Evolutionary conservation across 805 yeast species (phyloP).

Genomic region (Kodamaea nitidulidarum): DNA sequence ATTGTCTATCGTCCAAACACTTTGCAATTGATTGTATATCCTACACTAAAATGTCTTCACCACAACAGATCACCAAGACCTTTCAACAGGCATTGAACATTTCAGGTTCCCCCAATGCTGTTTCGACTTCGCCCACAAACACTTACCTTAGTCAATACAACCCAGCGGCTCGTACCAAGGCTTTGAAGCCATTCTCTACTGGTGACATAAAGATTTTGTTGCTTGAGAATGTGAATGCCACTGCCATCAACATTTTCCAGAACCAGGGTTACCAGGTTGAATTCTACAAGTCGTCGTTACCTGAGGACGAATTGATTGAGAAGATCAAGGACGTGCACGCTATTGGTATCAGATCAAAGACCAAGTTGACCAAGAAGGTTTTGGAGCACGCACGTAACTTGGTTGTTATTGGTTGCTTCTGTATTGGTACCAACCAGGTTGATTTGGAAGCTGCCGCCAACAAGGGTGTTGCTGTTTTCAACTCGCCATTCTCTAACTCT

Average conservation of each 20-base stretch:
- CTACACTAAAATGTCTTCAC: slow-evolving; percentile 50
- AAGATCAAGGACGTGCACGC: slow-evolving; percentile 93
- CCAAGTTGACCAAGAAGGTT: slow-evolving; percentile 76
- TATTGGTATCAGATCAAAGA: slow-evolving; percentile 96
- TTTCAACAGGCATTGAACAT: slow-evolving; percentile 54
- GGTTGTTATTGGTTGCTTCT: slow-evolving; percentile 93
- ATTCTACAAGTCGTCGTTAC: slow-evolving; percentile 80
- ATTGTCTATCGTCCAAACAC: background rate
- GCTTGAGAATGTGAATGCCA: slow-evolving; percentile 88
- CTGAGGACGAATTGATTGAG: slow-evolving; percentile 91
- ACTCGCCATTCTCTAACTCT: slow-evolving; percentile 97
- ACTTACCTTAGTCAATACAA: slow-evolving; percentile 59
- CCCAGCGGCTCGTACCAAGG: slow-evolving; percentile 53
- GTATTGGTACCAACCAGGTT: slow-evolving; percentile 98
- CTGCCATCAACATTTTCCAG: slow-evolving; percentile 82
- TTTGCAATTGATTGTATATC: background rate
- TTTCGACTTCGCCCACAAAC: slow-evolving; percentile 80
- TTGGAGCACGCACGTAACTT: slow-evolving; percentile 84
- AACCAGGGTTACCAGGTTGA: slow-evolving; percentile 97
- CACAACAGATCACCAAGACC: slow-evolving; percentile 61
- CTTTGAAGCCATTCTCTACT: slow-evolving; percentile 89
- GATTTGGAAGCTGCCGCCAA: slow-evolving; percentile 89
- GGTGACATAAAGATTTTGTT: slow-evolving; percentile 91
- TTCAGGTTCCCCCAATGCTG: slow-evolving; percentile 61
- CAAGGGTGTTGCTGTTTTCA: slow-evolving; percentile 92